Evolutionary conservation across 495 filamentous ascomycete species (phyloP).

Genomic region (Hyaloscypha bicolor): DNA sequence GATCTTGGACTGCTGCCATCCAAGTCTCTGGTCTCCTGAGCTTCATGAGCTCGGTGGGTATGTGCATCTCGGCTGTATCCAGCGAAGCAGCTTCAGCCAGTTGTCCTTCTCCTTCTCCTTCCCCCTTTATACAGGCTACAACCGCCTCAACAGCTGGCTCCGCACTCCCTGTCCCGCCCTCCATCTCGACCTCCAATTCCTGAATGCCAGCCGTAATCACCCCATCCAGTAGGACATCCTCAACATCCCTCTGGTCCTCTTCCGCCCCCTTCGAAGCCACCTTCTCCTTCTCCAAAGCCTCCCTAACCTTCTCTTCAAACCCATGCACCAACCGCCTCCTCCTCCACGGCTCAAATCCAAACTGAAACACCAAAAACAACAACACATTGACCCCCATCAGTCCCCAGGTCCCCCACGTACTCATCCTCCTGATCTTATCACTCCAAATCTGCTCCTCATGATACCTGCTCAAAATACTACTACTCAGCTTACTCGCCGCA

Average conservation of each 20-base stretch:
- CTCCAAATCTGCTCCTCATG: constrained; percentile 99
- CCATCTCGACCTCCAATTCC: constrained; percentile 27
- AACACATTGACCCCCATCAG: constrained; percentile 96
- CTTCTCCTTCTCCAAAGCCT: constrained; percentile 78
- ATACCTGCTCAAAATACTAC: constrained; percentile 83
- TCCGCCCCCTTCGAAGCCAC: constrained; percentile 29
- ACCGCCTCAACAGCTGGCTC: constrained; percentile 29
- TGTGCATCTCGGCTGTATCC: constrained; percentile 26
- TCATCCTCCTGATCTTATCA: constrained; percentile 93
- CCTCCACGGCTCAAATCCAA: constrained; percentile 94
- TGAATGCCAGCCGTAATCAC: constrained; percentile 22
- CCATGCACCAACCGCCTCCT: constrained; percentile 75
- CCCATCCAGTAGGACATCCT: constrained; percentile 22
- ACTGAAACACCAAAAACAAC: constrained; percentile 84
- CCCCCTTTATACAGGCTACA: constrained; percentile 19
- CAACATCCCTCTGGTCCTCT: background rate
- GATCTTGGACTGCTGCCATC: constrained; percentile 51
- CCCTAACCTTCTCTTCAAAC: constrained; percentile 76
- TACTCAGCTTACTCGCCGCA: constrained; percentile 69
- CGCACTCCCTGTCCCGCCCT: constrained; percentile 1
- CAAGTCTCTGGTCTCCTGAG: constrained; percentile 45
- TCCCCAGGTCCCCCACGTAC: constrained; percentile 97
- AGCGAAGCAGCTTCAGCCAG: constrained; percentile 18
- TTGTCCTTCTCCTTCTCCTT: constrained; percentile 7
- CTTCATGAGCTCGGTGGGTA: constrained; percentile 13